Percentiles rank a stretch among this genome's conserved stretches.
Evolutionary conservation across 352 stramenopile species (phyloP).

Genomic region (Stephanocyclus meneghinianus): DNA sequence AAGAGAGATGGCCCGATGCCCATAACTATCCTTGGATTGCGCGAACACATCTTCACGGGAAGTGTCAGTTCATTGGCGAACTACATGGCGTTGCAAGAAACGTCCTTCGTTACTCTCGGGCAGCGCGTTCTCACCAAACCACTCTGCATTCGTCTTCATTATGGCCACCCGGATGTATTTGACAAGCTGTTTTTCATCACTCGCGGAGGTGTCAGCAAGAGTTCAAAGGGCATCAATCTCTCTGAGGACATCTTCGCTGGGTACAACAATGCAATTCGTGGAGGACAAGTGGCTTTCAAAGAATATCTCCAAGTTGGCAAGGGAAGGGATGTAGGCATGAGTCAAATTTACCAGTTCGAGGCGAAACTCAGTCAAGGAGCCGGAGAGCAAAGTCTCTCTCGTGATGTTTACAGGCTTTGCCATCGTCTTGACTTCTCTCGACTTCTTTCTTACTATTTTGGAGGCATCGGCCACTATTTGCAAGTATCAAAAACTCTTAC

Average conservation of each 20-base stretch:
- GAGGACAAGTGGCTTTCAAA: conserved; percentile 94
- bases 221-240: conserved; percentile 98
- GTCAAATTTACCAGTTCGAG: conserved; percentile 99
- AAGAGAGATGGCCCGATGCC: conserved; percentile 81
- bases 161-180: conserved; percentile 98
- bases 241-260: conserved; percentile 99
- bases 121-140: conserved; percentile 95
- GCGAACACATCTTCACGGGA: conserved; percentile 99
- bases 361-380: conserved; percentile 96
- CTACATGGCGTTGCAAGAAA: conserved; percentile 99
- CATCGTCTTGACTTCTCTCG: conserved; percentile 97
- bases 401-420: conserved; percentile 96
- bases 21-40: conserved; percentile 95
- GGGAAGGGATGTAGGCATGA: conserved; percentile 98
- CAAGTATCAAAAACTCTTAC: neutral
- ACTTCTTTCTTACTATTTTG: conserved; percentile 98
- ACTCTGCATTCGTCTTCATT: conserved; percentile 95
- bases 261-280: conserved; percentile 98
- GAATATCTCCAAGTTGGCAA: conserved; percentile 99
- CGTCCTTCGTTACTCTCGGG: conserved; percentile 96
- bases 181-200: conserved; percentile 99
- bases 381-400: conserved; percentile 96
- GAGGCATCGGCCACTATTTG: conserved; percentile 98
- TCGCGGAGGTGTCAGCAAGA: conserved; percentile 97
- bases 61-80: conserved; percentile 97